Conservation (phyloP, 1,139 yeast species). For the Magnusiomyces tetraspermus region DNA sequence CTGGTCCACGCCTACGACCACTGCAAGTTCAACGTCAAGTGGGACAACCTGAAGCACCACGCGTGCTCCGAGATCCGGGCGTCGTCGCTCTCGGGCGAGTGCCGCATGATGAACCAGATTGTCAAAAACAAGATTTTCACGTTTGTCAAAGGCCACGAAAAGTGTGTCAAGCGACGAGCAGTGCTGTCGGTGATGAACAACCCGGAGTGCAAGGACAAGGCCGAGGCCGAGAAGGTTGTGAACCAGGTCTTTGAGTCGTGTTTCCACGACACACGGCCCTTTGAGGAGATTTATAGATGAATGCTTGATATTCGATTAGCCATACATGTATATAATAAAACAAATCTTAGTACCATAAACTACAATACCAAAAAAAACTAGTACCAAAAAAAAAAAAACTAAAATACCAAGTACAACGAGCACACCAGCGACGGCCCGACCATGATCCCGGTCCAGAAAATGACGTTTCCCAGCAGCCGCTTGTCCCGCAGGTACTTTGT, state of each 20-base stretch:
- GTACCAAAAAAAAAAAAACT: constrained; percentile 10
- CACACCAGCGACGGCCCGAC: constrained; percentile 87
- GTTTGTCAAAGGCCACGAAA: constrained; percentile 78
- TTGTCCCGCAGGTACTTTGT: constrained; percentile 39
- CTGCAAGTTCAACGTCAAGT: constrained; percentile 75
- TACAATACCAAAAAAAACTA: not conserved
- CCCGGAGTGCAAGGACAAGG: constrained; percentile 64
- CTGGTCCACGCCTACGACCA: constrained; percentile 90
- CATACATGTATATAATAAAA: not conserved
- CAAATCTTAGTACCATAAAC: not conserved
- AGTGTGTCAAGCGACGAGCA: constrained; percentile 84
- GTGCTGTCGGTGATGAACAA: constrained; percentile 73
- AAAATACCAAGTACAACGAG: constrained; percentile 72
- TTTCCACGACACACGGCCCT: constrained; percentile 91
- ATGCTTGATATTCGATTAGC: too few relatives aligned
- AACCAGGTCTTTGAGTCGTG: constrained; percentile 88
- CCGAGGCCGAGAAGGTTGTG: constrained; percentile 71
- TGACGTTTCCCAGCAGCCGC: constrained; percentile 61
- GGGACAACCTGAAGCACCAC: constrained; percentile 78
- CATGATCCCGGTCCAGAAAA: constrained; percentile 89
- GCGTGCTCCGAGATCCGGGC: constrained; percentile 97
- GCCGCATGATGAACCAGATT: constrained; percentile 82
- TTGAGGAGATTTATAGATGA: constrained; percentile 74
- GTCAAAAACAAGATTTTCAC: constrained; percentile 45
- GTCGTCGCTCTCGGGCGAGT: constrained; percentile 86